Percentiles rank a stretch among this genome's conserved stretches.
These are phyloP conservation scores for Annona squamosa DNA, from an alignment of 164 flowering plant species.

Conservation along the genomic window DNA sequence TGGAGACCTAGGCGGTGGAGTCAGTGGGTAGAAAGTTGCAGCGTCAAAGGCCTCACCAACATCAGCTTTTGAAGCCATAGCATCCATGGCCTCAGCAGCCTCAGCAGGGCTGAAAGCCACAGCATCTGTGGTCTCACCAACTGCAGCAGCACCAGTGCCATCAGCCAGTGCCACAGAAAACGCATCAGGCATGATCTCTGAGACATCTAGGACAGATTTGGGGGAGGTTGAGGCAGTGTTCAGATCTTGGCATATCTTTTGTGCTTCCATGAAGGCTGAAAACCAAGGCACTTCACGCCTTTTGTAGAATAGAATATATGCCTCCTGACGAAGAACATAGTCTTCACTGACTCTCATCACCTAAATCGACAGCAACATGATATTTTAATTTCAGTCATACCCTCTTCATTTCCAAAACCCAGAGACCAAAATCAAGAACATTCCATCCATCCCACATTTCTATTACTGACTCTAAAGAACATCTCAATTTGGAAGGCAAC, in stretches of 20 bases:
- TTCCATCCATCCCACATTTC: not conserved
- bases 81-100: not conserved
- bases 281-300: slow-evolving; percentile 68
- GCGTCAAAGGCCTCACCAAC: not conserved
- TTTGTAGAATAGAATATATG: slow-evolving; percentile 79
- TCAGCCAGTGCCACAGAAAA: not conserved
- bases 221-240: slow-evolving; percentile 37
- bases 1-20: slow-evolving; percentile 42
- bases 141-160: not conserved
- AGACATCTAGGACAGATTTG: slow-evolving; percentile 55
- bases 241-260: not conserved
- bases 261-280: slow-evolving; percentile 45
- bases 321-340: slow-evolving; percentile 52
- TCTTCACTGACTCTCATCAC: slow-evolving; percentile 21
- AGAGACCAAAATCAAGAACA: not conserved
- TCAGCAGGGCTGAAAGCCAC: not conserved
- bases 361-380: slow-evolving; percentile 3
- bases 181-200: not conserved
- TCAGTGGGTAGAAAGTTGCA: slow-evolving; percentile 6
- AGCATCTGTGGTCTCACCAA: not conserved
- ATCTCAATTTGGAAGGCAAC: not conserved
- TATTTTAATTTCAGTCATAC: not conserved
- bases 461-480: not conserved
- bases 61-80: not conserved
- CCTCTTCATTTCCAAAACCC: not conserved